Evolutionary conservation across 768 basidiomycete genomes (phyloP), one percentile per base, ranked within the genome.

Genomic region (Ephemerocybe angulata): DNA sequence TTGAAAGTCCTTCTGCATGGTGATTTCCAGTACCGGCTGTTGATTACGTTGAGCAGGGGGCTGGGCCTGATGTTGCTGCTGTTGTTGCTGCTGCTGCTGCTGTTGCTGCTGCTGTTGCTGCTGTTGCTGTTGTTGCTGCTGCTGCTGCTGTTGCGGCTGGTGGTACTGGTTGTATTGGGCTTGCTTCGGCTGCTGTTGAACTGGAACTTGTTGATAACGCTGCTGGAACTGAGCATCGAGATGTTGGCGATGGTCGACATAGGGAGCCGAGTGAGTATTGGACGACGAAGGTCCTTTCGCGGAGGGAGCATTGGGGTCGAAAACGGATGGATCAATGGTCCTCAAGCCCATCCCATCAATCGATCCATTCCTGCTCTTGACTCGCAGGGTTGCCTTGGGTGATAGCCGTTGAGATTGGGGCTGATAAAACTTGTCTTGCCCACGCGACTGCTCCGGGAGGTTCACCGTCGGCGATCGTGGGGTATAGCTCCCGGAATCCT

Each of bases 331-430:
- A 60, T 88, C 85, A 33, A 89, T 69, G 15, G 77, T 76, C 30
- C 78, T 75, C 66, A 87, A 73, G 8, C 82, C 82, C 11, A 87
- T 69, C 62, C 85, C 82, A 62, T 87, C 86, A 0, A 80, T 82
- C 0, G 81, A 68, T 1, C 83, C 85, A 55, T 73, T 82, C 49
- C 86, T 79, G 53, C 75, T 74, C 56, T 82, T 81, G 48, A 71
- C 72, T 24, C 82, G 71, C 33, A 78, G 64, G 12, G 70, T 40
- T 73, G 12, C 27, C 41, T 50, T 52, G 3, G 50, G 54, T 15
- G 55, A 56, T 22, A 51, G 22, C 13, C 55, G 10, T 22, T 49
- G 55, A 25, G 38, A 28, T 33, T 50, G 55, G n/a, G 49, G 28
- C n/a, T 56, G 55, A 31, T 56, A 56, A 22, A 42, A 56, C 33